A percentile compares a stretch with the other conserved stretches of the same genome.
Conservation (phyloP, 306 rosid genomes). For the Vigna nakashimae region DNA sequence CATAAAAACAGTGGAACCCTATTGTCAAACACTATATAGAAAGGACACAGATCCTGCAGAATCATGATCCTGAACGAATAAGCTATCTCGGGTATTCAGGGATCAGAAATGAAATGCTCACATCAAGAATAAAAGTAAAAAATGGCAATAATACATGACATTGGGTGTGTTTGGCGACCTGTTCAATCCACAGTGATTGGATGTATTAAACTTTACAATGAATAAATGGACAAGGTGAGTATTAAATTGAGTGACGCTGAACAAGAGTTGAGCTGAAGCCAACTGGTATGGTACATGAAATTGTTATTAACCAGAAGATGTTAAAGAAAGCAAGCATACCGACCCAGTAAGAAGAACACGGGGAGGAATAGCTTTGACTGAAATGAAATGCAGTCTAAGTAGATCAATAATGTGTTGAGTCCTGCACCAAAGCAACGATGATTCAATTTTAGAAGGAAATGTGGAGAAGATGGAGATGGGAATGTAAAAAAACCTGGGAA, state of each 20-base stretch:
- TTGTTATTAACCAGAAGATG: background rate
- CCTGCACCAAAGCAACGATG: conserved; percentile 55
- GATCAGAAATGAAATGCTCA: background rate
- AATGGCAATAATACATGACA: background rate
- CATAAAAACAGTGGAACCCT: background rate
- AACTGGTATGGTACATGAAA: no score
- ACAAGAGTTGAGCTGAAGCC: background rate
- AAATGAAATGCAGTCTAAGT: conserved; percentile 52
- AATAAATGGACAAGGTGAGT: background rate
- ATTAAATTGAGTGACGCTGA: background rate
- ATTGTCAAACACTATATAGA: background rate
- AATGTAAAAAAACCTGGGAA: conserved; percentile 55
- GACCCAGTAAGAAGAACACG: conserved; percentile 79
- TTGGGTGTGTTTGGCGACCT: background rate
- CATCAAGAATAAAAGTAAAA: background rate
- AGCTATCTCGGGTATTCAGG: background rate
- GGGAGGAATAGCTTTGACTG: conserved; percentile 64
- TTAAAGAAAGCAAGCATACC: conserved; percentile 56
- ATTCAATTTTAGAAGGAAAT: background rate
- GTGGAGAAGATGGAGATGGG: background rate
- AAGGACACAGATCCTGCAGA: conserved; percentile 14
- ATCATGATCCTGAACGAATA: background rate
- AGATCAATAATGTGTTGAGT: conserved; percentile 62
- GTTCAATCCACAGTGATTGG: background rate
- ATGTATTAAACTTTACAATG: background rate